These are phyloP conservation scores for Secale cereale DNA, from an alignment of 176 grass and related monocot genomes.

Conservation along the genomic window DNA sequence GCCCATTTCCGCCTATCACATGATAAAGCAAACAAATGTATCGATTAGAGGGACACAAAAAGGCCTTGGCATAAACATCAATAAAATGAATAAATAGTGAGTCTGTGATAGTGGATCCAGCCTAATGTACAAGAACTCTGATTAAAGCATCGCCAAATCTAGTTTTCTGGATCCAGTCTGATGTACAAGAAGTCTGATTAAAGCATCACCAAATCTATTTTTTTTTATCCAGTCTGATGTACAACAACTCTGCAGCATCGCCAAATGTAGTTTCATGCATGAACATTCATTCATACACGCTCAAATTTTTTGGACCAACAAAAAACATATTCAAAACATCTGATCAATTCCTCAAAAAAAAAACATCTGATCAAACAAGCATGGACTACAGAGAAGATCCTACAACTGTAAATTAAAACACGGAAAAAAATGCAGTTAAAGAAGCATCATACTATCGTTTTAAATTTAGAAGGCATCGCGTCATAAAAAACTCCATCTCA, in stretches of 20 bases:
- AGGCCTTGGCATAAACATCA: constrained; percentile 3
- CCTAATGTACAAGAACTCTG: background rate
- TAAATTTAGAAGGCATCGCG: background rate
- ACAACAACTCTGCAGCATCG: background rate
- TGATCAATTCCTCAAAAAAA: no score
- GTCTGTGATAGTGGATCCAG: background rate
- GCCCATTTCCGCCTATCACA: constrained; percentile 67
- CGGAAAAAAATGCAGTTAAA: constrained; percentile 11
- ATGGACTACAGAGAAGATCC: background rate
- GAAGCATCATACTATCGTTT: background rate
- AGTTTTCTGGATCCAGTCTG: background rate
- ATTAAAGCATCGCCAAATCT: constrained; percentile 10
- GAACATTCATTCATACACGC: background rate
- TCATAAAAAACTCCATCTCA: background rate
- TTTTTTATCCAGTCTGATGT: background rate
- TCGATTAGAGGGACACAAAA: background rate
- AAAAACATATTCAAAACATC: background rate
- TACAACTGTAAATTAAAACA: background rate
- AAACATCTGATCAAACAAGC: background rate
- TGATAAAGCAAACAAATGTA: constrained; percentile 17
- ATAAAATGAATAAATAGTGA: background rate
- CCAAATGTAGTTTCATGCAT: constrained; percentile 13
- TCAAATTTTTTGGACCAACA: background rate
- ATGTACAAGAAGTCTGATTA: background rate
- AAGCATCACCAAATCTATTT: constrained; percentile 19